Evolutionary conservation across 441 rosid genomes (phyloP), one percentile per base, ranked within the genome.

Genomic region (Erysimum cheiri): DNA sequence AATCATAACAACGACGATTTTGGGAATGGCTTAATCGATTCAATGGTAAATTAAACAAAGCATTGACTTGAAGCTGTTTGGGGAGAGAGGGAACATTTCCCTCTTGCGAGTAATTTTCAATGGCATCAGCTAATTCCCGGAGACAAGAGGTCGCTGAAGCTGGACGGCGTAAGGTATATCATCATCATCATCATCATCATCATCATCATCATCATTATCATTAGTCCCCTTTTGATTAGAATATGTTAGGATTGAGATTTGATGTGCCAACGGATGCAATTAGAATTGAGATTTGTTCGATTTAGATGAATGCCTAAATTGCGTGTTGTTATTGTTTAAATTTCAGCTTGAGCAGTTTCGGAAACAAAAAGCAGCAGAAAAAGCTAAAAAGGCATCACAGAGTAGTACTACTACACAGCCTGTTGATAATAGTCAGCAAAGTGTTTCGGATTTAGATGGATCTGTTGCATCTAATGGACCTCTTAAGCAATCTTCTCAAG

Each of bases 281-380:
- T 1, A 35, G 62, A 58, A 24, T 59, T 59, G 19, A 37, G 49
- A 24, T 59, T 39, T 35, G 4, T 19, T 19, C 22, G 22, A 19
- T 8, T 1, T 1, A 19, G 17, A 36, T 35, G 31, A 36, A 35
- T 60, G 7, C 57, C 46, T 55, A 11, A 64, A 70, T 10, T 26
- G 8, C 60, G 33, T 70, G 5, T 44, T 54, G 9, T 33, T 31
- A 26, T 74, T 36, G n/a, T 37, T 36, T 41, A 46, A 43, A 65
- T 78, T 62, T 9, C 83, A 95, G 99, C 85, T 95, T 75, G 98
- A 95, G 82, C 96, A 91, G 82, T 95, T 95, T 57, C 96, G 99
- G 28, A 95, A 89, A 91, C 88, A 85, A 83, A 95, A 92, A 68
- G 99, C 96, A 53, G 97, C 96, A 29, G 97, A 89, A 58, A 80